Evolutionary conservation across 73 alveolate genomes (phyloP).

Genomic region (Paramecium sexaurelia): DNA sequence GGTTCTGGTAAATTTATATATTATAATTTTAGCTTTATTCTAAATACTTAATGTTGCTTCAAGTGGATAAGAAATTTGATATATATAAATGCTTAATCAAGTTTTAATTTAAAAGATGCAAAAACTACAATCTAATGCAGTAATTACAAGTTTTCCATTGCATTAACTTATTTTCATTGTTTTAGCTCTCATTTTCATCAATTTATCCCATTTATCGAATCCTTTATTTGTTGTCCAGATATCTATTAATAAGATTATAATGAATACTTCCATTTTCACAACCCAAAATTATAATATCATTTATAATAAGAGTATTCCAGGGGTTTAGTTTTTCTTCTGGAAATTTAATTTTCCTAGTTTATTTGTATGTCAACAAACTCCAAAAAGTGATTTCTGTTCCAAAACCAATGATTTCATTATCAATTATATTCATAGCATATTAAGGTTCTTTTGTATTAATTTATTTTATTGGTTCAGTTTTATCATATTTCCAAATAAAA

Average conservation of each 20-base stretch:
- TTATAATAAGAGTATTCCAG: neutral
- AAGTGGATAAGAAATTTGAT: conserved; percentile 57
- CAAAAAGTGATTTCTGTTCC: neutral
- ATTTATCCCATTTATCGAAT: neutral
- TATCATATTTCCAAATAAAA: neutral
- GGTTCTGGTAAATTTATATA: conserved; percentile 67
- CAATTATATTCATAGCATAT: neutral
- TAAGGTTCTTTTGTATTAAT: neutral
- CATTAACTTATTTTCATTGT: neutral
- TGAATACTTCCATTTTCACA: conserved; percentile 26
- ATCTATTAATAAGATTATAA: neutral
- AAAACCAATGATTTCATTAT: neutral
- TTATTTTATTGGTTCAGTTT: neutral
- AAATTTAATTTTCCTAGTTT: neutral
- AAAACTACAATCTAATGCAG: neutral
- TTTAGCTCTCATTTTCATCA: neutral
- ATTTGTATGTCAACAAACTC: neutral
- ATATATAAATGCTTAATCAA: neutral
- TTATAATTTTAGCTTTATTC: conserved; percentile 70
- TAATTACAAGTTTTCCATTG: neutral
- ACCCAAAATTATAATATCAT: neutral
- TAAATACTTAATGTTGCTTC: conserved; percentile 74
- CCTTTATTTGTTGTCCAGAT: neutral
- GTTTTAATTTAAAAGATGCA: neutral
- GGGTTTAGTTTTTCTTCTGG: neutral